Conservation (phyloP, 2,329 filamentous ascomycete species). For the Aspergillus terreus region DNA sequence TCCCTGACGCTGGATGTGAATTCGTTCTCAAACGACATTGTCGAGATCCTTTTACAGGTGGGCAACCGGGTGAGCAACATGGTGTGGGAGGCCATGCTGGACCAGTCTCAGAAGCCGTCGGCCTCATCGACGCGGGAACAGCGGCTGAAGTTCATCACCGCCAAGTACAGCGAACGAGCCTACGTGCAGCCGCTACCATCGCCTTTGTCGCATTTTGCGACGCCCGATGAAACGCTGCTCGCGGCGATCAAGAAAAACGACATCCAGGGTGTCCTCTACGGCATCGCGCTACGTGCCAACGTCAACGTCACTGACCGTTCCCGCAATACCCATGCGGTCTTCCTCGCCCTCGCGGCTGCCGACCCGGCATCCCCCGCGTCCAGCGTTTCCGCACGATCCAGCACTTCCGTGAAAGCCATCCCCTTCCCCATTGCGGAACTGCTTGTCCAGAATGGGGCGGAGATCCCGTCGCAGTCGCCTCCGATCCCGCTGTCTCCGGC, state of each 20-base stretch:
- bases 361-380: conserved; percentile 71
- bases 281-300: conserved; percentile 78
- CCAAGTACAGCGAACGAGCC: conserved; percentile 83
- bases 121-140: conserved; percentile 82
- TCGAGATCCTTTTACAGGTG: conserved; percentile 85
- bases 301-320: conserved; percentile 84
- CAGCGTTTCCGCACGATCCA: conserved; percentile 24
- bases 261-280: conserved; percentile 88
- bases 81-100: conserved; percentile 88
- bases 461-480: conserved; percentile 71
- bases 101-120: conserved; percentile 67
- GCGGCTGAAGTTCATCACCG: conserved; percentile 87
- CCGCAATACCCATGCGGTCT: conserved; percentile 82
- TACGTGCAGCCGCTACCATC: conserved; percentile 73
- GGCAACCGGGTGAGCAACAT: conserved; percentile 95
- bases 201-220: conserved; percentile 70
- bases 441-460: conserved; percentile 87
- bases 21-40: conserved; percentile 94
- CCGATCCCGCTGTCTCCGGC: conserved; percentile 79
- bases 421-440: conserved; percentile 89
- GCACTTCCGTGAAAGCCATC: conserved; percentile 43
- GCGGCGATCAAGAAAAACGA: conserved; percentile 96
- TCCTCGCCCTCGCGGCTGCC: conserved; percentile 84
- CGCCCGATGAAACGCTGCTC: conserved; percentile 81
- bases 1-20: conserved; percentile 93